phyloP scores from a whole-genome alignment of 2,329 filamentous ascomycete genomes.

The Thielaviopsis musarum region DNA sequence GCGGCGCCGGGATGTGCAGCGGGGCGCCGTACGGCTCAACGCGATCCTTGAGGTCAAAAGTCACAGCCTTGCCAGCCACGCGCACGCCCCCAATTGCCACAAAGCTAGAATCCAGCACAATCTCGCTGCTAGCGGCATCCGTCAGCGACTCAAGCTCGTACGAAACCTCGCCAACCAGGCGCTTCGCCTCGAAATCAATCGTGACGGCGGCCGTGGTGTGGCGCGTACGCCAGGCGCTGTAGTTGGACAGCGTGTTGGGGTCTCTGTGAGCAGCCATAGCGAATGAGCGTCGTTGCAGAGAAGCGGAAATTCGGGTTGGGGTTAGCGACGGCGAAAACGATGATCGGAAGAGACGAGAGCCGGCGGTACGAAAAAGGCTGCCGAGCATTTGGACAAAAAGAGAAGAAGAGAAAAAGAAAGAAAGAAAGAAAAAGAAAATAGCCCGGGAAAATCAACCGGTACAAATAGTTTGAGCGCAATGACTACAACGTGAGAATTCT shows the following conservation, averaged over 20 bases:
- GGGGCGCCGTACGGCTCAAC: constrained; percentile 60
- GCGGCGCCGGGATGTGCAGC: constrained; percentile 45
- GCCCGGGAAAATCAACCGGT: background rate
- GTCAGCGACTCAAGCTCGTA: constrained; percentile 65
- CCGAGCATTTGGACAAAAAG: constrained; percentile 6
- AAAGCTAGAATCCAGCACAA: constrained; percentile 78
- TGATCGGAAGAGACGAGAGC: constrained; percentile 8
- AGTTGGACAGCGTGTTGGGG: constrained; percentile 84
- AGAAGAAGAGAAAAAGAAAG: background rate
- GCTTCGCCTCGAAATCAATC: constrained; percentile 68
- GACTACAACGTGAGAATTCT: background rate
- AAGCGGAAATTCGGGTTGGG: background rate
- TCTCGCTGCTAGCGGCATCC: constrained; percentile 53
- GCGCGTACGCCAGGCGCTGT: constrained; percentile 68
- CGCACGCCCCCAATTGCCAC: constrained; percentile 57
- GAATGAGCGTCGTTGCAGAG: background rate
- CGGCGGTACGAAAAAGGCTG: constrained; percentile 7
- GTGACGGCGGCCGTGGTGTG: constrained; percentile 70
- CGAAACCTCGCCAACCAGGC: constrained; percentile 58
- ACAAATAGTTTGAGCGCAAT: background rate
- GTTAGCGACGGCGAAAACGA: background rate
- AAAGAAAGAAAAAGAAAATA: background rate
- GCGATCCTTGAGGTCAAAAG: constrained; percentile 56
- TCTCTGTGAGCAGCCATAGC: constrained; percentile 36
- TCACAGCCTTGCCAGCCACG: constrained; percentile 42